These are phyloP conservation scores for Hymenoscyphus fructigenus DNA, from an alignment of 2,329 filamentous ascomycete genomes.

Conservation along the genomic window DNA sequence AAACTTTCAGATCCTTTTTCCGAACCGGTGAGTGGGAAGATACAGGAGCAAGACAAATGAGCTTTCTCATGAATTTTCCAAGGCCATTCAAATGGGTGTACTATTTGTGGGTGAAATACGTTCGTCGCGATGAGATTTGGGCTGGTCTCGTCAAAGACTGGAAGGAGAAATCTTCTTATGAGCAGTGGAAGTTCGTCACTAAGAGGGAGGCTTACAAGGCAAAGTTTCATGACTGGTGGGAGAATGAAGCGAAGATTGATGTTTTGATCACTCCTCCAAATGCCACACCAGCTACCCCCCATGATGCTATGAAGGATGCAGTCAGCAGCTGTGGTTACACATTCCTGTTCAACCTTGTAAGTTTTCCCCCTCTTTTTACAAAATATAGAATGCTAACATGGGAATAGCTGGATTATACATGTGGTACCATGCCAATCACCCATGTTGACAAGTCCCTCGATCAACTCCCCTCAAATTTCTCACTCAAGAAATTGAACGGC, in stretches of 20 bases:
- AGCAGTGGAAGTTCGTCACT: conserved; percentile 80
- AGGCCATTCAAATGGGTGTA: conserved; percentile 78
- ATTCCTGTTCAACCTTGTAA: conserved; percentile 84
- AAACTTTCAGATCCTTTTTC: conserved; percentile 76
- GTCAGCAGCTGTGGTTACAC: conserved; percentile 89
- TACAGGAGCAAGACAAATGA: conserved; percentile 71
- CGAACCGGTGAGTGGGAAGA: conserved; percentile 78
- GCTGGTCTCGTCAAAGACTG: conserved; percentile 73
- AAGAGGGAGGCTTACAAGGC: conserved; percentile 75
- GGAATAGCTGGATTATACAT: conserved; percentile 75
- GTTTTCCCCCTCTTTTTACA: conserved; percentile 32
- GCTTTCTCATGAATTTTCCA: conserved; percentile 70
- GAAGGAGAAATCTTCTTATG: conserved; percentile 68
- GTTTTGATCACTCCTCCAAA: conserved; percentile 83
- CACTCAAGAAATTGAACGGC: conserved; percentile 67
- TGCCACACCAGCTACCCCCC: conserved; percentile 84
- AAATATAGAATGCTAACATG: not conserved
- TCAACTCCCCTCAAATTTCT: conserved; percentile 60
- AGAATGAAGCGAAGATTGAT: conserved; percentile 68
- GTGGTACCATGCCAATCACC: conserved; percentile 80
- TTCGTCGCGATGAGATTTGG: conserved; percentile 74
- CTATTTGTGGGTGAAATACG: conserved; percentile 85
- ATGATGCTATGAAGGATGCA: conserved; percentile 81
- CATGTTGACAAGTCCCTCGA: conserved; percentile 74
- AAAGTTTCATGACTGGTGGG: conserved; percentile 85